Base-by-base conservation (phyloP, 108 stramenopile species). In the Pseudonitzschia multiseries region DNA sequence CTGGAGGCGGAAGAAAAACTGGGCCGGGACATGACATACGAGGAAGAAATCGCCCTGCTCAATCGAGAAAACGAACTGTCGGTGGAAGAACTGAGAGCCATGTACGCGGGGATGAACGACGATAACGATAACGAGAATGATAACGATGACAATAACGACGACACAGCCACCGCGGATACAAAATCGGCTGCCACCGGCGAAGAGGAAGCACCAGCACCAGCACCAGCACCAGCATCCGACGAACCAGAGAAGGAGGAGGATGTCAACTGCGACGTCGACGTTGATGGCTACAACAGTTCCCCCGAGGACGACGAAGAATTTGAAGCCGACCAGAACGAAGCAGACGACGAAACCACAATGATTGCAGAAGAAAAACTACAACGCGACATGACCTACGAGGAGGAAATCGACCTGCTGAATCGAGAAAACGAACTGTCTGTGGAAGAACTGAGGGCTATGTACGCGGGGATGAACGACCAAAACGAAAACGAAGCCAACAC, bases 371-470 rank as follows among this genome's bases (percentile, higher is more conserved):
- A 81, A 72, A 20, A 46, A n/a, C 65, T 86, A 21, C 80, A 79
- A 20, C 74, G 85, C 8, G 86, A 84, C 14, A 75, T 84, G 79
- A 66, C 82, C 17, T 67, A 82, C 65, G 72, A 82, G 66, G 76
- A 87, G 31, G 85, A 87, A 66, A 73, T 84, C 14, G 73, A 66
- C 8, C 14, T 77, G 20, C 65, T 85, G 17, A 71, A 87, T 36
- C 42, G 63, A 24, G 89, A 87, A 28, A 74, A 69, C 51, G 89
- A 90, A 69, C 87, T 92, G 69, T 75, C 86, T 15, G 70, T 90
- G 14, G 89, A 90, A 48, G 72, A 87, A 56, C 76, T 90, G 13
- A 53, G 89, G 21, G 81, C 71, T 41, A 86, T 83, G 85, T 87
- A 90, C 46, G 81, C 81, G n/a, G 59, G 57, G 4, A 59, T 77